These are phyloP conservation scores for Scutellaria baicalensis DNA, from an alignment of 257 asterid genomes.

Conservation along the genomic window DNA sequence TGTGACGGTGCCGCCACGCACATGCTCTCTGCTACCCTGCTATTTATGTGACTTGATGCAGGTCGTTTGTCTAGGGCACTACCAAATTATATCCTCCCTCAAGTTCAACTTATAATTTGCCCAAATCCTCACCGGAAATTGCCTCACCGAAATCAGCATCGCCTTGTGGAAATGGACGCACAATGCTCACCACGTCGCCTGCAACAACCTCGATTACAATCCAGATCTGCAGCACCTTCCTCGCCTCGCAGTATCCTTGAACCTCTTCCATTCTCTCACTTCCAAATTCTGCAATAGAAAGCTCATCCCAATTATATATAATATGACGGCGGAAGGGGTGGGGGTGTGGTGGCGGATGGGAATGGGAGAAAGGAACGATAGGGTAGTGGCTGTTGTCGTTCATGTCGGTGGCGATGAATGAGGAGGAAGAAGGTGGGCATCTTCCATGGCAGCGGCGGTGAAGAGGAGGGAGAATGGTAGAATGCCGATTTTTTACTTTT, in stretches of 20 bases:
- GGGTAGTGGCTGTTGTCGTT: too few relatives aligned
- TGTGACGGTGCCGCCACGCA: slow-evolving; percentile 12
- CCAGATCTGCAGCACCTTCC: slow-evolving; percentile 46
- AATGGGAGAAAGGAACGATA: too few relatives aligned
- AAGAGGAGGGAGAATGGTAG: too few relatives aligned
- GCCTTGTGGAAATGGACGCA: too few relatives aligned
- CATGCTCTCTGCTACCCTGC: slow-evolving; percentile 22
- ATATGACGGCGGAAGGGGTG: too few relatives aligned
- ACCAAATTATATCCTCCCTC: slow-evolving; percentile 23
- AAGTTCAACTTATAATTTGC: slow-evolving; percentile 26
- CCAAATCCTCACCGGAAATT: slow-evolving; percentile 32
- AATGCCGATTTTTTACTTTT: too few relatives aligned
- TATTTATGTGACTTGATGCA: slow-evolving; percentile 42
- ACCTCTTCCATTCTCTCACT: slow-evolving; percentile 16
- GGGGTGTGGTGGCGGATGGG: too few relatives aligned
- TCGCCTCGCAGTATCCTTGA: slow-evolving; percentile 23
- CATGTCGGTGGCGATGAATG: too few relatives aligned
- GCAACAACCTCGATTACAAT: slow-evolving; percentile 40
- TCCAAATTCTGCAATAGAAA: slow-evolving; percentile 29
- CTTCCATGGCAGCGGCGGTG: too few relatives aligned
- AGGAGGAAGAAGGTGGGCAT: too few relatives aligned
- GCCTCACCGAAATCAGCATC: slow-evolving; percentile 36
- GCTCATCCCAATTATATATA: too few relatives aligned
- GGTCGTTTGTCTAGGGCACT: slow-evolving; percentile 38
- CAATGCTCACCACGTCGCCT: slow-evolving; percentile 38